These are phyloP conservation scores for Suhomyces faveliae DNA, from an alignment of 805 yeast species.

Conservation along the genomic window DNA sequence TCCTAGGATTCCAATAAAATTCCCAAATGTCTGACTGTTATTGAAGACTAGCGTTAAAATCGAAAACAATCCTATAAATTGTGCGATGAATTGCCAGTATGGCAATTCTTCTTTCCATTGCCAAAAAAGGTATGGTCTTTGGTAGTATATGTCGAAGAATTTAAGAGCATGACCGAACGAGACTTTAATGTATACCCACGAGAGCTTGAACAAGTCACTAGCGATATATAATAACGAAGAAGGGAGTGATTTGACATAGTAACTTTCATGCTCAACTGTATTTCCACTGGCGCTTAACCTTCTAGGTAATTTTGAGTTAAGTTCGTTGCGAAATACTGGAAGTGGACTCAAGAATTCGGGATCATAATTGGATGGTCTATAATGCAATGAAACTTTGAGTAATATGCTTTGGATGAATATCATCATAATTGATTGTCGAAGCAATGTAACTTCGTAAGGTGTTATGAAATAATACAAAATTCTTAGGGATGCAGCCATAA, in stretches of 20 bases:
- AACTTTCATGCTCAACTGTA: conserved; percentile 17
- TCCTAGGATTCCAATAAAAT: conserved; percentile 57
- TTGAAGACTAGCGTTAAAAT: conserved; percentile 41
- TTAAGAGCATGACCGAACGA: conserved; percentile 39
- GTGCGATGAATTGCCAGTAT: conserved; percentile 63
- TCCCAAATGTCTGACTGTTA: conserved; percentile 39
- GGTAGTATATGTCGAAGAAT: conserved; percentile 68
- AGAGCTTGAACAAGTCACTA: conserved; percentile 9
- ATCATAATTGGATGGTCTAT: conserved; percentile 43
- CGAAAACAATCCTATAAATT: conserved; percentile 43
- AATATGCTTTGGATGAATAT: conserved; percentile 70
- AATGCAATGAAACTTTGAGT: conserved; percentile 59
- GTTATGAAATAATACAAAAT: conserved; percentile 74
- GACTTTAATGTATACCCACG: conserved; percentile 12
- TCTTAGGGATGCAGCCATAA: conserved; percentile 69
- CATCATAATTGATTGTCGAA: conserved; percentile 84
- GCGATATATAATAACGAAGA: conserved; percentile 3
- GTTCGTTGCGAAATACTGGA: conserved; percentile 29
- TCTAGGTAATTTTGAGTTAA: conserved; percentile 22
- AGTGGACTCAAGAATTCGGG: conserved; percentile 31
- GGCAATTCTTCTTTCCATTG: conserved; percentile 67
- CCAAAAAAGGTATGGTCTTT: conserved; percentile 73
- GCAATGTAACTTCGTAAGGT: conserved; percentile 77
- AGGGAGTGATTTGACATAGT: conserved; percentile 7
- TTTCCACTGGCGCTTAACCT: conserved; percentile 14